These are phyloP conservation scores for Verticillium longisporum DNA, from an alignment of 2,329 filamentous ascomycete species.

Conservation along the genomic window DNA sequence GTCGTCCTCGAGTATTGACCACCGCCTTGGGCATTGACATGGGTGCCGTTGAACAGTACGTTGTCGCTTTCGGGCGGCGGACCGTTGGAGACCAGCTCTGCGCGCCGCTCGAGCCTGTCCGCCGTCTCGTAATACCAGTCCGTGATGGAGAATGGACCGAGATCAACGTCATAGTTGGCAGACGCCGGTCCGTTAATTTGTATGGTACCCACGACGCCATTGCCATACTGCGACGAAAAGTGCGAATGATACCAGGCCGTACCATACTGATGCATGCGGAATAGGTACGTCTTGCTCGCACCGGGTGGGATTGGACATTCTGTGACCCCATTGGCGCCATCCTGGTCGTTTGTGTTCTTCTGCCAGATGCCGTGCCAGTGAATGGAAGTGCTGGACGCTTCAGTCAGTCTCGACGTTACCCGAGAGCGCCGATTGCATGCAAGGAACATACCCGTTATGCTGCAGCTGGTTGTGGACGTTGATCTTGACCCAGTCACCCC, in stretches of 20 bases:
- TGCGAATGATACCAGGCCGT: conserved; percentile 42
- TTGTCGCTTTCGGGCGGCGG: conserved; percentile 23
- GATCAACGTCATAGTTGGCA: conserved; percentile 50
- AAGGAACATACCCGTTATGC: conserved; percentile 17
- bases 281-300: conserved; percentile 24
- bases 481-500: conserved; percentile 41
- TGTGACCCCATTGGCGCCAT: conserved; percentile 36
- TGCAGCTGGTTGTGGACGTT: conserved; percentile 55
- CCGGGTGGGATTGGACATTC: conserved; percentile 33
- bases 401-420: background rate
- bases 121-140: conserved; percentile 43
- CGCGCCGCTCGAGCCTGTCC: conserved; percentile 17
- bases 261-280: conserved; percentile 28
- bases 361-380: conserved; percentile 44
- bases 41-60: conserved; percentile 36
- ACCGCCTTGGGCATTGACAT: conserved; percentile 20
- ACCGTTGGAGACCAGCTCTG: conserved; percentile 11
- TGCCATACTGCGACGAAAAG: conserved; percentile 41
- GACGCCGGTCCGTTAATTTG: conserved; percentile 39
- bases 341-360: conserved; percentile 31
- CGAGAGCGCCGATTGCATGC: background rate
- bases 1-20: conserved; percentile 22
- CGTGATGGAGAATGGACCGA: conserved; percentile 44
- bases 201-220: conserved; percentile 45
- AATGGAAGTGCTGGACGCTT: conserved; percentile 31